These are phyloP conservation scores for Uronychia setigera DNA, from an alignment of 73 alveolate genomes.

Conservation along the genomic window DNA sequence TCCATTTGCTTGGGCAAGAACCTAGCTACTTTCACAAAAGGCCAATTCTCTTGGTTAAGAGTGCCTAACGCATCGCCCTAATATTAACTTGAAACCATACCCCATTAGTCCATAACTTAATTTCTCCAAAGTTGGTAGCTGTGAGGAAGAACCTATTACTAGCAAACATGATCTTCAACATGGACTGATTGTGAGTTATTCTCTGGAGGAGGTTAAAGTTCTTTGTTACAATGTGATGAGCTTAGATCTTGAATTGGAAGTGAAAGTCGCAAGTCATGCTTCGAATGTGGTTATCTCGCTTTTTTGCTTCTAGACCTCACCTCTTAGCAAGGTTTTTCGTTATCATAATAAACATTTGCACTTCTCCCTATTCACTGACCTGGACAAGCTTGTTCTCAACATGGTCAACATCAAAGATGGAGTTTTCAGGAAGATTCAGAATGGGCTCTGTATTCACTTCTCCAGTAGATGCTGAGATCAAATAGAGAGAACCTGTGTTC, in stretches of 20 bases:
- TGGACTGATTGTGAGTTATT: not conserved
- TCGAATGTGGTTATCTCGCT: not conserved
- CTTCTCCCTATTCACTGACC: constrained; percentile 45
- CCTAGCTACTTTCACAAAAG: too few relatives aligned
- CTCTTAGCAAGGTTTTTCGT: not conserved
- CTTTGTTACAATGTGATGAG: constrained; percentile 37
- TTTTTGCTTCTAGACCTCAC: not conserved
- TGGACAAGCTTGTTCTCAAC: constrained; percentile 11
- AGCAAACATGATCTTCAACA: too few relatives aligned
- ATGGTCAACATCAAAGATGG: constrained; percentile 26
- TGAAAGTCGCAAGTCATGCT: not conserved
- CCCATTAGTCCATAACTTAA: constrained; percentile 54
- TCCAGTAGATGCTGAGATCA: constrained; percentile 42
- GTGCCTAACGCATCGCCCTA: too few relatives aligned
- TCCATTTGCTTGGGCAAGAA: too few relatives aligned
- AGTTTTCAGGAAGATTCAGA: constrained; percentile 18
- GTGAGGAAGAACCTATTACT: constrained; percentile 20
- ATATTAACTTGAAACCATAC: too few relatives aligned
- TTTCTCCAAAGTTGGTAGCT: constrained; percentile 50
- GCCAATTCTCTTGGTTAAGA: too few relatives aligned
- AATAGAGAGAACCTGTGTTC: constrained; percentile 40
- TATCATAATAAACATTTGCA: not conserved
- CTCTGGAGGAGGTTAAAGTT: not conserved
- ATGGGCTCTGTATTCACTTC: not conserved
- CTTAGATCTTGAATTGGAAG: constrained; percentile 11